Percentiles rank a stretch among this genome's conserved stretches.
Conservation (phyloP, 768 basidiomycete species). For the Tricholoma sp. region DNA sequence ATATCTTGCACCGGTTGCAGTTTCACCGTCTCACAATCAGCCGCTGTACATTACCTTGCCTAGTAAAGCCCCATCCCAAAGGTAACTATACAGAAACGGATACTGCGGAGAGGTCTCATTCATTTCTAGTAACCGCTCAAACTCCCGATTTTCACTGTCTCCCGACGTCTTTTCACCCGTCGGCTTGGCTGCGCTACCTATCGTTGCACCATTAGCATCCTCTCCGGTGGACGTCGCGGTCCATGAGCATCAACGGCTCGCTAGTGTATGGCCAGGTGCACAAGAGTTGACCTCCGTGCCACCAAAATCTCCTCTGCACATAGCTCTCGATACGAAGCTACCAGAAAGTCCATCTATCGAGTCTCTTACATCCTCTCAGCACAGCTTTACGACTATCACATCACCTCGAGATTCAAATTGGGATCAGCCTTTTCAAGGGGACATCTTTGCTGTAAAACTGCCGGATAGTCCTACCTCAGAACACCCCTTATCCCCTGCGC, state of each 20-base stretch:
- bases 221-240: conserved; percentile 31
- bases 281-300: neutral
- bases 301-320: neutral
- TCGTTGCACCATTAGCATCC: conserved; percentile 27
- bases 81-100: neutral
- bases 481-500: neutral
- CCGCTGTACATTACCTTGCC: neutral
- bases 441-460: conserved; percentile 1
- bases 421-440: conserved; percentile 1
- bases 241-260: neutral
- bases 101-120: neutral
- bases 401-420: conserved; percentile 21
- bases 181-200: conserved; percentile 28
- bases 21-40: neutral
- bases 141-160: conserved; percentile 16
- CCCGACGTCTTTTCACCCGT: conserved; percentile 31
- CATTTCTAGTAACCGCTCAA: conserved; percentile 1
- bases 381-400: conserved; percentile 19
- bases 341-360: conserved; percentile 6
- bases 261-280: neutral
- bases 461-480: conserved; percentile 1
- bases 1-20: neutral
- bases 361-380: conserved; percentile 15
- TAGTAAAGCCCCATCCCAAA: neutral
- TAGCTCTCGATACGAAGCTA: conserved; percentile 1